Conservation (phyloP, 495 filamentous ascomycete genomes). For the Aspergillus coremiiformis region DNA sequence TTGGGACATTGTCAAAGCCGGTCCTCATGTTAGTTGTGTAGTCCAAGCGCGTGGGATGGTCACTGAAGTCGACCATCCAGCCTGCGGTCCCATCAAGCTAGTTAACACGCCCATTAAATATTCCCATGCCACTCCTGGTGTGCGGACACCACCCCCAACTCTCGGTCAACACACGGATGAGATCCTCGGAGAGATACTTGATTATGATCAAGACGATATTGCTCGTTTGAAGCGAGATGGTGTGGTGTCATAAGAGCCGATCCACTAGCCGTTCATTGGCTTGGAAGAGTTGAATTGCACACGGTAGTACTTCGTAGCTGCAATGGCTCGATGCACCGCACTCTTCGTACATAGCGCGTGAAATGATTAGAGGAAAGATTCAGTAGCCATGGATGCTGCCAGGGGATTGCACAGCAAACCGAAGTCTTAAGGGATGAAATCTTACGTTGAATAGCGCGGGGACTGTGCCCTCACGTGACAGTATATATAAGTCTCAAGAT, state of each 20-base stretch:
- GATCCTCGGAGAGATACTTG: constrained; percentile 60
- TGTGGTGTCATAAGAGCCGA: constrained; percentile 49
- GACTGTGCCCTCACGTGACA: constrained; percentile 25
- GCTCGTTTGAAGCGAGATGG: constrained; percentile 56
- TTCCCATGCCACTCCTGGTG: constrained; percentile 69
- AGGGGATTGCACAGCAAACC: background rate
- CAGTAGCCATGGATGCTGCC: background rate
- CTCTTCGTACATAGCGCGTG: background rate
- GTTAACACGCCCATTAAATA: constrained; percentile 97
- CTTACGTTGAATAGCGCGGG: background rate
- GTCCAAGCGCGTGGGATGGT: constrained; percentile 85
- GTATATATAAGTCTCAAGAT: constrained; percentile 23
- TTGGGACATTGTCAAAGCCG: background rate
- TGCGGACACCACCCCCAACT: constrained; percentile 73
- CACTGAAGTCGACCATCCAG: constrained; percentile 70
- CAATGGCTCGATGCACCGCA: too few species aligned
- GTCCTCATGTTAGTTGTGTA: constrained; percentile 20
- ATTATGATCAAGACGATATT: constrained; percentile 56
- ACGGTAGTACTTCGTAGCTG: too few species aligned
- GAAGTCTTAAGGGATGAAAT: background rate
- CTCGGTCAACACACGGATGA: constrained; percentile 92
- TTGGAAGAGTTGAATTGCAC: background rate
- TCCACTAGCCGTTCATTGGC: background rate
- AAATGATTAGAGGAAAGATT: background rate
- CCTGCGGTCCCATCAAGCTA: constrained; percentile 78